A percentile compares a stretch with the other conserved stretches of the same genome.
These are phyloP conservation scores for Saprolegnia parasitica DNA, from an alignment of 352 stramenopile species.

Conservation along the genomic window DNA sequence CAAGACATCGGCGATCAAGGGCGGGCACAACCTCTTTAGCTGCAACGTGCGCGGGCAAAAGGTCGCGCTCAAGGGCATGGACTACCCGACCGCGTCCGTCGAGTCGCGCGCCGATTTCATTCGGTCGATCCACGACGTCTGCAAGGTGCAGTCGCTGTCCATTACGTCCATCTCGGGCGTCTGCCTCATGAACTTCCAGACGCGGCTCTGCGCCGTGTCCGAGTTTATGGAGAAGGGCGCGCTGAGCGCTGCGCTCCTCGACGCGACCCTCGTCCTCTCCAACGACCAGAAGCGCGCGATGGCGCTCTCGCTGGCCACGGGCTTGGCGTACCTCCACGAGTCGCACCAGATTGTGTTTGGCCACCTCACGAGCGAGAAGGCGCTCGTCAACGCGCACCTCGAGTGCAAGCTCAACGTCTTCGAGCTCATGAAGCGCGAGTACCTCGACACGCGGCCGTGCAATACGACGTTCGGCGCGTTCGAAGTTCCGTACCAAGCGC, in stretches of 20 bases:
- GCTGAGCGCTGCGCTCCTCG: slow-evolving; percentile 16
- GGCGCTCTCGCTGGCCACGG: not conserved
- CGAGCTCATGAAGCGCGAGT: slow-evolving; percentile 6
- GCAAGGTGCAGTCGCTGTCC: not conserved
- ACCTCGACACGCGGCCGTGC: not conserved
- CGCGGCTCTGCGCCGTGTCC: slow-evolving; percentile 15
- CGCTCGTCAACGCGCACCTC: slow-evolving; percentile 10
- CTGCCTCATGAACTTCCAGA: slow-evolving; percentile 4
- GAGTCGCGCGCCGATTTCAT: not conserved
- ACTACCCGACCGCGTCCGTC: slow-evolving; percentile 3
- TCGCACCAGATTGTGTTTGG: not conserved
- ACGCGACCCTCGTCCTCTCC: not conserved
- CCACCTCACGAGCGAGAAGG: not conserved
- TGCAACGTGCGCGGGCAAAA: not conserved
- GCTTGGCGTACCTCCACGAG: slow-evolving; percentile 23
- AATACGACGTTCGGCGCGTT: not conserved
- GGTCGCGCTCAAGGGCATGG: slow-evolving; percentile 24
- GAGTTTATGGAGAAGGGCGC: slow-evolving; percentile 24
- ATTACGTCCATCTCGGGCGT: slow-evolving; percentile 20
- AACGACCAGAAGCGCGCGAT: not conserved
- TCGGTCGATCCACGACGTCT: not conserved
- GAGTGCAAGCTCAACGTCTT: slow-evolving; percentile 24
- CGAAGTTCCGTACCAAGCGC: not conserved
- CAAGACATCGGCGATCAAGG: slow-evolving; percentile 23
- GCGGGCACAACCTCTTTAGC: slow-evolving; percentile 1